These are phyloP conservation scores for Aspergillus sparsus DNA, from an alignment of 495 filamentous ascomycete species.

Conservation along the genomic window DNA sequence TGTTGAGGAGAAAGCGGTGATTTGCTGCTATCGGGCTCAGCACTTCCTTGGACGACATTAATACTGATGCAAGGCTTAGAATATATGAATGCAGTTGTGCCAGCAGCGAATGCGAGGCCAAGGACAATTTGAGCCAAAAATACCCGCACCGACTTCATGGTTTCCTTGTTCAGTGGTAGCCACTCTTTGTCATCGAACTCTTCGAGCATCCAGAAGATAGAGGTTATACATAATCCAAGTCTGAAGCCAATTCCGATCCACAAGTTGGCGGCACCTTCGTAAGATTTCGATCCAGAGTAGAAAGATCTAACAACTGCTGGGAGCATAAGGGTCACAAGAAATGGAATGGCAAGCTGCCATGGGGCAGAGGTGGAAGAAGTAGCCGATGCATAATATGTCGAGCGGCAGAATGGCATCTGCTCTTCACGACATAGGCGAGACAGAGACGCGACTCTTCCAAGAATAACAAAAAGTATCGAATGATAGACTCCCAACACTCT, in stretches of 20 bases:
- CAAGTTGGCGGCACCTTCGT: constrained; percentile 76
- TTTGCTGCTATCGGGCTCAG: constrained; percentile 27
- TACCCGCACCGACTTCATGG: constrained; percentile 71
- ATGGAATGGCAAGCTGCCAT: constrained; percentile 85
- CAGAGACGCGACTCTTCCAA: constrained; percentile 81
- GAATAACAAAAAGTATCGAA: constrained; percentile 75
- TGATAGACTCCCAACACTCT: constrained; percentile 77
- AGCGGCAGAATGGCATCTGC: constrained; percentile 95
- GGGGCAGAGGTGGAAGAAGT: constrained; percentile 89
- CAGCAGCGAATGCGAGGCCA: constrained; percentile 64
- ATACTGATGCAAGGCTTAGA: constrained; percentile 74
- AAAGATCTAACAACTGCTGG: constrained; percentile 78
- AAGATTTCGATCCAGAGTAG: constrained; percentile 74
- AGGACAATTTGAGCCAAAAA: constrained; percentile 75
- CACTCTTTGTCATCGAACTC: constrained; percentile 88
- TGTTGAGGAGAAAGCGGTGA: constrained; percentile 35
- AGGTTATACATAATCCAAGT: constrained; percentile 69
- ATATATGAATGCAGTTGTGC: constrained; percentile 71
- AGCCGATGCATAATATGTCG: constrained; percentile 91
- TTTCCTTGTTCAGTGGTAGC: constrained; percentile 62
- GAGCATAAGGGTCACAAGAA: constrained; percentile 68
- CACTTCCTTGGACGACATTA: constrained; percentile 35
- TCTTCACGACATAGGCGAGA: constrained; percentile 96
- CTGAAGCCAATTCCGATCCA: constrained; percentile 86
- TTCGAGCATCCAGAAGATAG: constrained; percentile 87